Conservation (phyloP, 352 stramenopile genomes). For the Globisporangium parvum region DNA sequence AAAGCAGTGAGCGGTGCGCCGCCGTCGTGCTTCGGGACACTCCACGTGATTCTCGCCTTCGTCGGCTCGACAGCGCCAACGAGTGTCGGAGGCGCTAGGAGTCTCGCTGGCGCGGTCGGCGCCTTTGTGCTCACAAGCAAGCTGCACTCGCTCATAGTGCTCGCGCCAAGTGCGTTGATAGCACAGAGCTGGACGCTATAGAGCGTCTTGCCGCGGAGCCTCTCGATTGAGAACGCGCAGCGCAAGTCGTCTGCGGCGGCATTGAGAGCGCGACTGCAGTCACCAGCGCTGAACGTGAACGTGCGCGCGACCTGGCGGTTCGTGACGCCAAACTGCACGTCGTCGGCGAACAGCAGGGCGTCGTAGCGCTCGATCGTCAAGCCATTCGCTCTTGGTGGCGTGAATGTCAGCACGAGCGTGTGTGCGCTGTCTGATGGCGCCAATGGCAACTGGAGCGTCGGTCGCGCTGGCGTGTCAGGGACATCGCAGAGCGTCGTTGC, state of each 20-base stretch:
- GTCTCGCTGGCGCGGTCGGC: slow-evolving; percentile 27
- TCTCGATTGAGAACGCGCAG: slow-evolving; percentile 18
- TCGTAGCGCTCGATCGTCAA: slow-evolving; percentile 39
- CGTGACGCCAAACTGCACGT: slow-evolving; percentile 52
- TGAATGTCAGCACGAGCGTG: slow-evolving; percentile 32
- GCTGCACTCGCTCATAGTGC: slow-evolving; percentile 31
- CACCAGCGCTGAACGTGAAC: slow-evolving; percentile 16
- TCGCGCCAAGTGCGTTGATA: slow-evolving; percentile 37
- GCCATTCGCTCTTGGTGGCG: slow-evolving; percentile 43
- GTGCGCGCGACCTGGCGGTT: slow-evolving; percentile 36
- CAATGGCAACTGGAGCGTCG: slow-evolving; percentile 18
- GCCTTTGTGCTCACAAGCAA: slow-evolving; percentile 30
- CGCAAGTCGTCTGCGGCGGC: neutral
- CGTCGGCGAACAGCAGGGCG: slow-evolving; percentile 40
- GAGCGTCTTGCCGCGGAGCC: slow-evolving; percentile 33
- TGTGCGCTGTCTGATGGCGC: slow-evolving; percentile 18
- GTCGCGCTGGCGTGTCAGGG: slow-evolving; percentile 24
- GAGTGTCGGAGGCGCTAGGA: slow-evolving; percentile 22
- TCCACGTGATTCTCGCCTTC: slow-evolving; percentile 33
- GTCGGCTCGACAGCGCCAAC: slow-evolving; percentile 35
- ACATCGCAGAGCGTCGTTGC: slow-evolving; percentile 43
- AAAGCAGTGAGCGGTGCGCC: slow-evolving; percentile 37
- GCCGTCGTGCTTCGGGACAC: slow-evolving; percentile 38
- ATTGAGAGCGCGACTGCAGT: no score
- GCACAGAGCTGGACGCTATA: slow-evolving; percentile 44